phyloP scores from a whole-genome alignment of 208 protist genomes.

The Naegleria lovaniensis region DNA sequence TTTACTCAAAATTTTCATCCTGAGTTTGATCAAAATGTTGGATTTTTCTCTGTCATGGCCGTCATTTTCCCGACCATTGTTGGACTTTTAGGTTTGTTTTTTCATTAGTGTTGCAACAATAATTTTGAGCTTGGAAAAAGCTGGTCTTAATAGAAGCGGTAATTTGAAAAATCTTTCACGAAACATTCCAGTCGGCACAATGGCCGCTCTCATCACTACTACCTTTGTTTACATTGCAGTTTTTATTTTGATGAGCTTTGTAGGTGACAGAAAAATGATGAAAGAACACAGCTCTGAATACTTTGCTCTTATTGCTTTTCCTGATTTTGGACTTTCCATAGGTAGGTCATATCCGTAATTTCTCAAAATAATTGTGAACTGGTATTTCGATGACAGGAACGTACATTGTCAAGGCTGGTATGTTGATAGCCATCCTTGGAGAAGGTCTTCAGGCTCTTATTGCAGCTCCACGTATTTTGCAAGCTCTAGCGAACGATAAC shows the following conservation, averaged over 20 bases:
- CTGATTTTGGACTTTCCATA: not conserved
- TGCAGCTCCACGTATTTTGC: conserved; percentile 54
- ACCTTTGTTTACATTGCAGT: conserved; percentile 48
- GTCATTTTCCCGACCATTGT: conserved; percentile 64
- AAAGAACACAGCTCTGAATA: conserved; percentile 40
- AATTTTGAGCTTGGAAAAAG: not conserved
- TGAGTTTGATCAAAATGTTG: not conserved
- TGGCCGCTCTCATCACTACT: conserved; percentile 46
- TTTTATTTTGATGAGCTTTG: conserved; percentile 41
- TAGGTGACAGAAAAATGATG: conserved; percentile 37
- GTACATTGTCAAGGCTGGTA: conserved; percentile 12
- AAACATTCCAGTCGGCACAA: conserved; percentile 56
- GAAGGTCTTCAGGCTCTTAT: conserved; percentile 41
- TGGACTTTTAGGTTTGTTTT: conserved; percentile 53
- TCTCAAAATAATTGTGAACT: no score
- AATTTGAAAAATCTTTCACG: conserved; percentile 52
- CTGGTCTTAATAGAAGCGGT: conserved; percentile 59
- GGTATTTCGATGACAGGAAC: no score
- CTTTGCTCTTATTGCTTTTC: conserved; percentile 27
- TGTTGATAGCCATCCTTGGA: conserved; percentile 41
- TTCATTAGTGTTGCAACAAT: no score
- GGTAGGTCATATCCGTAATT: no score
- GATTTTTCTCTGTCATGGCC: conserved; percentile 51
- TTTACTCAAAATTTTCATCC: not conserved
- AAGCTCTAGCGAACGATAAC: conserved; percentile 46